These are phyloP conservation scores for Talaromyces sp. DNA, from an alignment of 2,329 filamentous ascomycete species.

Conservation along the genomic window DNA sequence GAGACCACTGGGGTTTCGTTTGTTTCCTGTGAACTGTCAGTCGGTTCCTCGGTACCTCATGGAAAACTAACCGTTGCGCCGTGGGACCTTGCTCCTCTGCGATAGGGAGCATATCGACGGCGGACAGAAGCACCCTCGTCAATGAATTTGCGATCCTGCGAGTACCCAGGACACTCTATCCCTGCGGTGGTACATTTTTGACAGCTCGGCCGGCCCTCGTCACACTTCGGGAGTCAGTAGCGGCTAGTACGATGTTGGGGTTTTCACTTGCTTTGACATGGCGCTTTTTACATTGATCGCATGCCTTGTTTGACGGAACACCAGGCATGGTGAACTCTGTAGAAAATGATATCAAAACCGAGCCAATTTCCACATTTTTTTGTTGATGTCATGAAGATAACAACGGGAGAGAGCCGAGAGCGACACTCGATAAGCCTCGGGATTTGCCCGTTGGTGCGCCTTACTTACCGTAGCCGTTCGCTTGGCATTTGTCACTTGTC, in stretches of 20 bases:
- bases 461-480: not conserved
- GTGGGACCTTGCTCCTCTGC: constrained; percentile 14
- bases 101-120: constrained; percentile 34
- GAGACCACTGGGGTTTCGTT: not conserved
- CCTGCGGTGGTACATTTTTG: constrained; percentile 33
- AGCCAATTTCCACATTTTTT: not conserved
- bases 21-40: not conserved
- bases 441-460: not conserved
- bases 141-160: constrained; percentile 39
- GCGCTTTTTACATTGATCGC: constrained; percentile 35
- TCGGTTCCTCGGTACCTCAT: not conserved
- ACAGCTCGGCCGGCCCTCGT: constrained; percentile 35
- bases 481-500: not conserved
- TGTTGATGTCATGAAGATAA: not conserved
- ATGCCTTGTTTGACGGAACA: constrained; percentile 36
- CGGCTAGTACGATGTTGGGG: not conserved
- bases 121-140: constrained; percentile 38
- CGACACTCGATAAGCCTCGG: too few species aligned
- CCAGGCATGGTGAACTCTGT: constrained; percentile 27
- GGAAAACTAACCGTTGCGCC: not conserved
- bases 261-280: constrained; percentile 29
- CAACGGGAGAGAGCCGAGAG: too few species aligned
- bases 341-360: not conserved
- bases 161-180: constrained; percentile 38
- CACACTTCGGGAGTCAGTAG: constrained; percentile 25